Evolutionary conservation across 345 rosid species (phyloP).

Genomic region (Xanthoceras sorbifolium): DNA sequence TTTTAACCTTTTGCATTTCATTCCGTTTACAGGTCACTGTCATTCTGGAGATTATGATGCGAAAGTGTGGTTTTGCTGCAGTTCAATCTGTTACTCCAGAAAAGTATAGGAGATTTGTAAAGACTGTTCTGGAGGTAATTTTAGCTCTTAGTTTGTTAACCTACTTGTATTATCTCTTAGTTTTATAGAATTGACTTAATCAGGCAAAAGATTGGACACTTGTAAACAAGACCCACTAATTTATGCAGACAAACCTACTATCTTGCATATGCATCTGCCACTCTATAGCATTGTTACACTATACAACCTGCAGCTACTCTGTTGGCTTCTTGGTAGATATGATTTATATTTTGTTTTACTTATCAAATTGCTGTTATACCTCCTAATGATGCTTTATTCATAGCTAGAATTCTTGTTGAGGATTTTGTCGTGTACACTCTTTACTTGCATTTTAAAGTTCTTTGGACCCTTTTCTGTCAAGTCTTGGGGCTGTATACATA

Average conservation of each 20-base stretch:
- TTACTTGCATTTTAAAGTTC: neutral
- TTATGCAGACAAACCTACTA: neutral
- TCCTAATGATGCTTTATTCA: neutral
- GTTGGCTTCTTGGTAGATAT: neutral
- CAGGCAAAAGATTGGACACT: neutral
- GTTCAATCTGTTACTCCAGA: constrained; percentile 68
- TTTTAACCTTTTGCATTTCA: neutral
- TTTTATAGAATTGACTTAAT: neutral
- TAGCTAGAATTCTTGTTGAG: neutral
- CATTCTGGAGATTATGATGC: constrained; percentile 77
- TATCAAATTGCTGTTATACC: constrained; percentile 2
- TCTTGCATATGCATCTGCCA: neutral
- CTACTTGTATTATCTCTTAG: neutral
- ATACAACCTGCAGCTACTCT: no score
- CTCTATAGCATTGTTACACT: neutral
- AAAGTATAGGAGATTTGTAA: constrained; percentile 67
- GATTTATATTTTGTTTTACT: neutral
- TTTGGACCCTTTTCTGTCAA: constrained; percentile 4
- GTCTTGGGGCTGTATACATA: neutral
- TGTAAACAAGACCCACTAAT: neutral
- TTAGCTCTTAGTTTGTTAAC: neutral
- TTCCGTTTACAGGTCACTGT: constrained; percentile 60
- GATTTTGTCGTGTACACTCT: neutral
- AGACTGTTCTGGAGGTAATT: constrained; percentile 74
- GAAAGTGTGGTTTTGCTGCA: constrained; percentile 83